Evolutionary conservation across 768 basidiomycete species (phyloP).

Genomic region (Kwoniella sp.): DNA sequence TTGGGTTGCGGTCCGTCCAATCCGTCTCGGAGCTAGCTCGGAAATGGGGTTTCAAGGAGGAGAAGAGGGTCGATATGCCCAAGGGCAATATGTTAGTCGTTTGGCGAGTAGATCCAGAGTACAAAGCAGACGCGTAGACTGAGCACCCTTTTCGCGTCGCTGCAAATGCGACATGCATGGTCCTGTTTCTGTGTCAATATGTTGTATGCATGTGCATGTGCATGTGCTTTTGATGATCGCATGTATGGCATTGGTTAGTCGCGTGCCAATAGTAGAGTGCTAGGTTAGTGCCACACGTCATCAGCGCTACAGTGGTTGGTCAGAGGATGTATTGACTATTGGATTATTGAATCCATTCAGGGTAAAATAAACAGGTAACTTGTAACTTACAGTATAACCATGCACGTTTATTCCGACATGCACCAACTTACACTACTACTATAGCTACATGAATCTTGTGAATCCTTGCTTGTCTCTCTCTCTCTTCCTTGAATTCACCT

Average conservation of each 20-base stretch:
- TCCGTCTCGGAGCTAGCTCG: conserved; percentile 28
- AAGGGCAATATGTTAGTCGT: conserved; percentile 43
- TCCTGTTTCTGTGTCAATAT: no score
- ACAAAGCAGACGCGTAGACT: background rate
- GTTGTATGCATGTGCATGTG: no score
- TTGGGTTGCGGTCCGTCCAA: conserved; percentile 32
- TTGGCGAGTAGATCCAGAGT: conserved; percentile 21
- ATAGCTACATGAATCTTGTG: no score
- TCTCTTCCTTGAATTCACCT: no score
- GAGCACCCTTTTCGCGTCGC: background rate
- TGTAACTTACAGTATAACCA: no score
- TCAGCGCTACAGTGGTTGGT: background rate
- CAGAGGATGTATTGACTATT: no score
- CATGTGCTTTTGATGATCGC: no score
- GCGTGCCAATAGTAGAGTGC: background rate
- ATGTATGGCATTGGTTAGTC: no score
- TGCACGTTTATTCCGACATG: conserved; percentile 3
- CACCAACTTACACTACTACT: background rate
- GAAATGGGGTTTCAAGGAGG: conserved; percentile 36
- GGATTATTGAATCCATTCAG: background rate
- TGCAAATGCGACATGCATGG: no score
- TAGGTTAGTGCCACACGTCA: background rate
- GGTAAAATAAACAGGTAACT: background rate
- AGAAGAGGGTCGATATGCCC: conserved; percentile 33
- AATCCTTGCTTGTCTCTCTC: no score